A percentile compares a stretch with the other conserved stretches of the same genome.
Conservation (phyloP, 345 rosid genomes). For the Pistacia atlantica region DNA sequence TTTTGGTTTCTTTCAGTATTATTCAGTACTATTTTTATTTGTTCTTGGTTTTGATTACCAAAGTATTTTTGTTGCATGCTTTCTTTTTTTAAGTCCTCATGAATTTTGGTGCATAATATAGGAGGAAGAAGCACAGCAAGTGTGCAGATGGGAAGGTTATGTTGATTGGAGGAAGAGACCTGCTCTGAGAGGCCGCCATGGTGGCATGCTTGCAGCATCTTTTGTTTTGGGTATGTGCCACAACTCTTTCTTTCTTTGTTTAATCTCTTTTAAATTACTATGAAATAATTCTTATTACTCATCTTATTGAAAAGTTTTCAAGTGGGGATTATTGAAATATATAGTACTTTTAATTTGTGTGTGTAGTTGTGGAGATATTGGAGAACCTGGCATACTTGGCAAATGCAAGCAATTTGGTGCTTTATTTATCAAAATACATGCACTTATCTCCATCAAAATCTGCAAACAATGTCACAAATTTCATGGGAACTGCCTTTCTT, state of each 20-base stretch:
- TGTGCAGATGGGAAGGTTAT: slow-evolving; percentile 72
- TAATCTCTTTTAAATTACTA: too few species aligned
- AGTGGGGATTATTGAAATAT: slow-evolving; percentile 7
- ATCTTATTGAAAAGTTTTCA: background rate
- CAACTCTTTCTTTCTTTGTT: background rate
- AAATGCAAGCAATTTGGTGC: slow-evolving; percentile 83
- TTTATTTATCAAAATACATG: slow-evolving; percentile 59
- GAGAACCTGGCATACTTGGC: slow-evolving; percentile 88
- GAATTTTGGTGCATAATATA: background rate
- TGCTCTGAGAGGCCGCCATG: slow-evolving; percentile 64
- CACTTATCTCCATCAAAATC: slow-evolving; percentile 71
- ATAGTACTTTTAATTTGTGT: background rate
- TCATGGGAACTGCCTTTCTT: slow-evolving; percentile 90
- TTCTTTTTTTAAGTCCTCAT: background rate
- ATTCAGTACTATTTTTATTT: background rate
- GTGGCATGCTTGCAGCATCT: slow-evolving; percentile 78
- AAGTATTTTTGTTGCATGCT: background rate
- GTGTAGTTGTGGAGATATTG: slow-evolving; percentile 73
- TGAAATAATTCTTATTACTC: too few species aligned
- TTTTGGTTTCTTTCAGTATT: background rate
- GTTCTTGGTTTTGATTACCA: background rate
- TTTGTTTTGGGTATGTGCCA: slow-evolving; percentile 56
- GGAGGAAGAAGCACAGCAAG: slow-evolving; percentile 55
- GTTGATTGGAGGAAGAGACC: slow-evolving; percentile 71
- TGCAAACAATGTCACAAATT: slow-evolving; percentile 73